These are phyloP conservation scores for Penicillium maclennaniae DNA, from an alignment of 495 filamentous ascomycete species.

Conservation along the genomic window DNA sequence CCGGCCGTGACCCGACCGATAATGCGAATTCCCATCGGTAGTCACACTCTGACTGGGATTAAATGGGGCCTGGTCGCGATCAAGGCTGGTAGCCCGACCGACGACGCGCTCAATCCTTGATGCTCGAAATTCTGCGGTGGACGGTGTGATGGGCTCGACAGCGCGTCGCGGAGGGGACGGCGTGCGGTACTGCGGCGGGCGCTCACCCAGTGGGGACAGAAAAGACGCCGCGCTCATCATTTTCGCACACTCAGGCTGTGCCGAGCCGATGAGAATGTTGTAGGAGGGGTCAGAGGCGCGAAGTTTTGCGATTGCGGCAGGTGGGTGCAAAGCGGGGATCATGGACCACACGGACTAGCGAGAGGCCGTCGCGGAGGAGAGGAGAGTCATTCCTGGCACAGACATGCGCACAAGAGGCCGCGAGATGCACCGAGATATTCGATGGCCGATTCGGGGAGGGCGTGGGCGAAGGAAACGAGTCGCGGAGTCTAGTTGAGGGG, in stretches of 20 bases:
- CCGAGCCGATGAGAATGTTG: slow-evolving; percentile 9
- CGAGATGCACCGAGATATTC: slow-evolving; percentile 19
- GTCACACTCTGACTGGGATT: slow-evolving; percentile 17
- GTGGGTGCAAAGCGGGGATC: slow-evolving; percentile 48
- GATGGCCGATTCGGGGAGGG: slow-evolving; percentile 23
- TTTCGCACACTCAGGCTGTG: slow-evolving; percentile 14
- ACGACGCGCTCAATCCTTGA: slow-evolving; percentile 33
- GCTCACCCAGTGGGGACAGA: slow-evolving; percentile 34
- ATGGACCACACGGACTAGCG: slow-evolving; percentile 47
- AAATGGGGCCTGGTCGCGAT: slow-evolving; percentile 25
- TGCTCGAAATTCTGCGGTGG: slow-evolving; percentile 30
- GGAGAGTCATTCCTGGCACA: slow-evolving; percentile 46
- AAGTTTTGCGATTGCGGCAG: slow-evolving; percentile 38
- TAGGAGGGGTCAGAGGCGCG: slow-evolving; percentile 22
- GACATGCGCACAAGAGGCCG: slow-evolving; percentile 27
- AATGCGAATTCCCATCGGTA: slow-evolving; percentile 23
- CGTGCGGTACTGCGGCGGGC: slow-evolving; percentile 50
- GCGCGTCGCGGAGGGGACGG: slow-evolving; percentile 53
- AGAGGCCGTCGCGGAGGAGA: slow-evolving; percentile 41
- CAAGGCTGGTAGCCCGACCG: slow-evolving; percentile 24
- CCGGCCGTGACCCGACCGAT: slow-evolving; percentile 43
- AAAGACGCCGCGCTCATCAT: slow-evolving; percentile 50
- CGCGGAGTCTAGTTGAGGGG: slow-evolving; percentile 39
- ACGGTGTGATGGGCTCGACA: slow-evolving; percentile 51
- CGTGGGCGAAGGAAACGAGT: slow-evolving; percentile 28